Base-by-base conservation (phyloP, 305 asterid genomes). In the Coffea humblotiana region DNA sequence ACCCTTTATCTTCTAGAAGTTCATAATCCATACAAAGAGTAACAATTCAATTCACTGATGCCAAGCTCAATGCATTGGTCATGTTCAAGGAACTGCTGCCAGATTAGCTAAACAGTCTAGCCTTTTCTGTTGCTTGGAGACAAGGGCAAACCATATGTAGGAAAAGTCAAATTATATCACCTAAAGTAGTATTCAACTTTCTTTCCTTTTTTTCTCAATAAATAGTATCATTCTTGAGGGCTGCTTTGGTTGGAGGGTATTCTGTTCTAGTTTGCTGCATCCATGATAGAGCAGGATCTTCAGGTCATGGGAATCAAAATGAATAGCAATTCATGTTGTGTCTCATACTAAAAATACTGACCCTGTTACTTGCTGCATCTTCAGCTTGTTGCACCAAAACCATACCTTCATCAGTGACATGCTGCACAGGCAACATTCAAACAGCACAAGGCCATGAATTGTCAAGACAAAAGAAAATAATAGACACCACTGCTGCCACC, bases 341-440 rank as follows among this genome's bases (percentile, higher is more conserved):
- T 48, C 43, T 40, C 63, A 35, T 23, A 4, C 47, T 45, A 56
- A n/a, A 43, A 4, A 63, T 52, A 10, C 64, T 52, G 67, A 81
- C 84, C 81, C 78, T 92, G 84, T 82, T 91, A 88, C 97, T 94
- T 49, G 98, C 99, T 85, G 97, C 97, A 87, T 96, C 98, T 90
- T 96, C 98, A 48, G 99, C 99, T 84, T 91, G 98, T 88, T 94
- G 92, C 58, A 96, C 99, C 88, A 96, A 83, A 72, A 94, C 92
- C 51, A 93, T 92, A 76, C 99, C 99, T 91, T 94, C 99, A 79
- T 92, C 94, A 80, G 98, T 92, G 75, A 96, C 97, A 90, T 94
- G 99, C 98, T 94, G 93, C 85, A 81, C 43, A 40, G 43, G 43
- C 43, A 40, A 40, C 43, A 40, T 40, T 40, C 43, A 40, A 40